phyloP scores from a whole-genome alignment of 148 eudicot genomes.

The Spergularia bocconei region DNA sequence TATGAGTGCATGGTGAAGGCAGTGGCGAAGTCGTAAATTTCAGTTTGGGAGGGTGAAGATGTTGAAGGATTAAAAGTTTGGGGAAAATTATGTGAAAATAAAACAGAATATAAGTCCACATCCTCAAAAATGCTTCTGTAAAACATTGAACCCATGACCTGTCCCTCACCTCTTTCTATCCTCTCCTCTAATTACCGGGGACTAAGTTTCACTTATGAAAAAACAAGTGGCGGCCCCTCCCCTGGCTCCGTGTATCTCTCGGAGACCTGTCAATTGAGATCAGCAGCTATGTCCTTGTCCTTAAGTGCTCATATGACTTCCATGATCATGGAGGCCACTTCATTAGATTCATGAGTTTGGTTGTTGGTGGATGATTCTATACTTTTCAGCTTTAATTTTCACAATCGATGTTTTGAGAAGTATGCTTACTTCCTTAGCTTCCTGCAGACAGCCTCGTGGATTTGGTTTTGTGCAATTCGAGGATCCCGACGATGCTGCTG shows the following conservation, averaged over 20 bases:
- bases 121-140: no score
- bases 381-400: neutral
- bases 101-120: no score
- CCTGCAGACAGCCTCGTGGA: slow-evolving; percentile 60
- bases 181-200: no score
- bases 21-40: no score
- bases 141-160: no score
- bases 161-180: no score
- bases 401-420: slow-evolving; percentile 11
- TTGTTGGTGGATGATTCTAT: neutral
- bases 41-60: no score
- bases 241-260: neutral
- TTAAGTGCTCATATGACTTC: slow-evolving; percentile 32
- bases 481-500: slow-evolving; percentile 84
- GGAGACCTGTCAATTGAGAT: slow-evolving; percentile 60
- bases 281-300: slow-evolving; percentile 66
- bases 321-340: slow-evolving; percentile 22
- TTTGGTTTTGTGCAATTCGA: slow-evolving; percentile 87
- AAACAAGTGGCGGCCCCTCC: no score
- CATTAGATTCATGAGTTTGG: slow-evolving; percentile 8
- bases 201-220: no score
- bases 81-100: slow-evolving; percentile 56
- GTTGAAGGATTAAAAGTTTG: slow-evolving; percentile 52
- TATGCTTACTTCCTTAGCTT: slow-evolving; percentile 20
- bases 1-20: slow-evolving; percentile 60